Base-by-base conservation (phyloP, 306 rosid species). In the Sophora flavescens region DNA sequence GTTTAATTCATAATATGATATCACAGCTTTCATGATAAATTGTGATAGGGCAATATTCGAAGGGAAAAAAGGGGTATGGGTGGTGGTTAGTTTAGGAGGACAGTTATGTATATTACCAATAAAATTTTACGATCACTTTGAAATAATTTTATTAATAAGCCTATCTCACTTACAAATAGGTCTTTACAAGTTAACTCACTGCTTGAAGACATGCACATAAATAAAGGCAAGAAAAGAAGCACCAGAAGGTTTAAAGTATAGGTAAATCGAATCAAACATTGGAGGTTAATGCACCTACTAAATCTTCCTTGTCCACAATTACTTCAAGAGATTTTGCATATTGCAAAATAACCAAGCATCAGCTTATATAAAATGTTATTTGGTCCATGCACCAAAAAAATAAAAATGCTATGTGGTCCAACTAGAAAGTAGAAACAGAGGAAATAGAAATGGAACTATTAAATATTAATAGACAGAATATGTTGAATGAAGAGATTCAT, bases 341-440 rank as follows among this genome's bases (percentile, higher is more conserved):
- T 28, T 28, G 96, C 98, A 65, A 79, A 87, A 84, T 91, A 94
- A 65, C 96, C 98, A 75, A 94, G 91, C 98, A 94, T 92, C 90
- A 94, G 79, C 86, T 94, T 97, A 82, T 90, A 94, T 12, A 96
- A 95, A 82, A 94, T 88, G 58, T 87, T 83, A 72, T 70, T 87
- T 22, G 22, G 22, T 22, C 22, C 22, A 22, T 22, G 22, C 22
- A 22, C 22, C 22, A 0, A 22, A 22, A 22, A 22, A 22, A 22
- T n/a, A 22, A 22, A 22, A 22, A 22, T 0, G 22, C 22, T 22
- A n/a, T n/a, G 22, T 47, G 93, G 89, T 75, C 92, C 99, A 87
- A 95, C 99, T 95, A 87, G 41, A 22, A 22, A 22, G 22, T 22
- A 22, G 22, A 45, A 83, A 84, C 53, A 84, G 83, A 56, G 52